Evolutionary conservation across 1,139 yeast species (phyloP).

Genomic region (Insectozyma bohioensis): DNA sequence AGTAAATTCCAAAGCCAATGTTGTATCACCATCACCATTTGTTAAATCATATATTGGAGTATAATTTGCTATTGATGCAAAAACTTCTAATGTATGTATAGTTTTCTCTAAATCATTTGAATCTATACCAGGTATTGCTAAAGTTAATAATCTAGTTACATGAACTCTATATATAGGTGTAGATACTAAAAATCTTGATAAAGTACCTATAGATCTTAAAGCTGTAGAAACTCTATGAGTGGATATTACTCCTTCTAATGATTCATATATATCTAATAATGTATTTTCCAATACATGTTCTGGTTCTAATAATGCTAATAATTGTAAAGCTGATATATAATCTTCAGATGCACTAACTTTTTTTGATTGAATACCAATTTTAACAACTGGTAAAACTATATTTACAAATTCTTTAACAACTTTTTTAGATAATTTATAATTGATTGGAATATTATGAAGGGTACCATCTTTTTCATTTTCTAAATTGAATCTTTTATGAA

Average conservation of each 20-base stretch:
- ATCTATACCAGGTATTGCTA: conserved; percentile 81
- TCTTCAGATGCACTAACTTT: conserved; percentile 55
- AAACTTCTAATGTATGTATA: conserved; percentile 63
- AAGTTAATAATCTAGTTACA: conserved; percentile 66
- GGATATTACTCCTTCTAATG: conserved; percentile 76
- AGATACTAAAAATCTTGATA: conserved; percentile 67
- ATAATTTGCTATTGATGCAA: conserved; percentile 70
- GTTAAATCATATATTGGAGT: conserved; percentile 67
- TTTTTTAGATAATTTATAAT: conserved; percentile 39
- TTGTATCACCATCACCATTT: conserved; percentile 43
- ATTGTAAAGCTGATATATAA: conserved; percentile 61
- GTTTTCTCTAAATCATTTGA: conserved; percentile 83
- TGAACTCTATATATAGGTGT: conserved; percentile 75
- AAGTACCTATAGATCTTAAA: conserved; percentile 61
- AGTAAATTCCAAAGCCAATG: conserved; percentile 73
- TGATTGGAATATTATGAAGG: conserved; percentile 46
- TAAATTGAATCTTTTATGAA: conserved; percentile 54
- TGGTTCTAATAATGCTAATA: conserved; percentile 66
- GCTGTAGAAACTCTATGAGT: conserved; percentile 82
- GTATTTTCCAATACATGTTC: conserved; percentile 60
- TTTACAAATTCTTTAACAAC: conserved; percentile 52
- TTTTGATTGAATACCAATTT: conserved; percentile 81
- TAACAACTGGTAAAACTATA: conserved; percentile 57
- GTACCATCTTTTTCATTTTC: conserved; percentile 46
- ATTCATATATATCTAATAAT: conserved; percentile 77